phyloP scores from a whole-genome alignment of 106 monocot genomes.

The Apostasia shenzhenica region DNA sequence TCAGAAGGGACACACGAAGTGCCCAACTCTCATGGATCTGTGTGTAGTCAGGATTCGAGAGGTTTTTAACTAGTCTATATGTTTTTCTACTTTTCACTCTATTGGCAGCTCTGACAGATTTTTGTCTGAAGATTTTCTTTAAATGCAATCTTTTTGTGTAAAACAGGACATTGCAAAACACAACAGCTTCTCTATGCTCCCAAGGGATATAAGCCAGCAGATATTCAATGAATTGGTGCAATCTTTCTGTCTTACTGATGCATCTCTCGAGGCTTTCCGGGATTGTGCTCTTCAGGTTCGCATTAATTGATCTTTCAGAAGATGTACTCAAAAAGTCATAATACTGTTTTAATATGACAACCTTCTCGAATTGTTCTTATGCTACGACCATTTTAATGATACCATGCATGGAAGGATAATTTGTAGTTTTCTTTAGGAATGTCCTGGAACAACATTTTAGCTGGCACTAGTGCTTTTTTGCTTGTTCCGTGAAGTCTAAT shows the following conservation, averaged over 20 bases:
- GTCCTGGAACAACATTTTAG: too few relatives aligned
- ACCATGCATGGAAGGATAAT: not conserved
- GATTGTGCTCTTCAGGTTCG: slow-evolving; percentile 92
- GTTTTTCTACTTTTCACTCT: not conserved
- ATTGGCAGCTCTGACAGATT: not conserved
- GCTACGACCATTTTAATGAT: not conserved
- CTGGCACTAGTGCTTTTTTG: too few relatives aligned
- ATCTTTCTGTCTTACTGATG: slow-evolving; percentile 49
- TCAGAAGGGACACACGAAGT: slow-evolving; percentile 24
- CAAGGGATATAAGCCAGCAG: slow-evolving; percentile 95
- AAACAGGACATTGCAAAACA: slow-evolving; percentile 79
- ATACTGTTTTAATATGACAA: not conserved
- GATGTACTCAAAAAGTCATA: not conserved
- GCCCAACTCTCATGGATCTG: slow-evolving; percentile 80
- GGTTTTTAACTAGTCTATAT: slow-evolving; percentile 25
- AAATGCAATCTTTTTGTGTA: too few relatives aligned
- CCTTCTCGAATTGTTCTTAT: not conserved
- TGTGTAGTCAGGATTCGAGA: slow-evolving; percentile 68
- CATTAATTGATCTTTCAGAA: not conserved
- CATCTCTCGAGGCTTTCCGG: slow-evolving; percentile 64
- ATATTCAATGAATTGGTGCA: slow-evolving; percentile 87
- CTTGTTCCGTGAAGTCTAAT: too few relatives aligned
- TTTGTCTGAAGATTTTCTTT: too few relatives aligned
- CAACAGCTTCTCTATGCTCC: slow-evolving; percentile 73
- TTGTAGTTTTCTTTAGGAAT: not conserved